Percentiles rank a stretch among this genome's conserved stretches.
Conservation (phyloP, 768 basidiomycete species). For the Coprinopsis cinerea region DNA sequence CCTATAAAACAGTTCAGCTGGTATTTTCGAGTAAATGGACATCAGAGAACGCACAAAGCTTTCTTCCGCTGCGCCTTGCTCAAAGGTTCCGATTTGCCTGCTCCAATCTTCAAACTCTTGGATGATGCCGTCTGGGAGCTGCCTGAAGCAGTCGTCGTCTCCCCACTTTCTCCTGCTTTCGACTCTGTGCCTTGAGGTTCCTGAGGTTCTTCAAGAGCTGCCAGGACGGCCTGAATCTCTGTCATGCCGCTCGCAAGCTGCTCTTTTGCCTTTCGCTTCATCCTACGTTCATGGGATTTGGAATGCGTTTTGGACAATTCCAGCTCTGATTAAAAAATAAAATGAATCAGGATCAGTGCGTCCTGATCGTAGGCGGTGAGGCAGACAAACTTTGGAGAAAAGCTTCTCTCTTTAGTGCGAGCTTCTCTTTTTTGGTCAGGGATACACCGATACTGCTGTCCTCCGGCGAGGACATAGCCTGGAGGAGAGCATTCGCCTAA, state of each 20-base stretch:
- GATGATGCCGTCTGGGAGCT: slow-evolving; percentile 17
- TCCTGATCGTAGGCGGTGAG: background rate
- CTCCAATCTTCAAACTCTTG: slow-evolving; percentile 56
- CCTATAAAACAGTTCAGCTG: slow-evolving; percentile 28
- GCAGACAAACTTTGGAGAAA: slow-evolving; percentile 58
- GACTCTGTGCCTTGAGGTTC: slow-evolving; percentile 14
- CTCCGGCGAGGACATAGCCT: slow-evolving; percentile 23
- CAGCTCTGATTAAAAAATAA: slow-evolving; percentile 25
- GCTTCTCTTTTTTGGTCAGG: slow-evolving; percentile 61
- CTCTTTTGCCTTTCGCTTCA: slow-evolving; percentile 65
- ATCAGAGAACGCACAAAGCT: slow-evolving; percentile 49
- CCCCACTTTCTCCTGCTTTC: slow-evolving; percentile 13
- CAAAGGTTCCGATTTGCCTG: slow-evolving; percentile 54
- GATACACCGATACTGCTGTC: slow-evolving; percentile 15
- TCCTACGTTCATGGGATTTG: slow-evolving; percentile 63
- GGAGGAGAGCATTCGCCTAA: slow-evolving; percentile 20
- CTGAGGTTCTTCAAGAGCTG: slow-evolving; percentile 39
- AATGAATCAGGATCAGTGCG: slow-evolving; percentile 8
- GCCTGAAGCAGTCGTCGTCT: slow-evolving; percentile 14
- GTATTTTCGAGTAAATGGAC: too few species aligned
- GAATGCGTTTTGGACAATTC: slow-evolving; percentile 50
- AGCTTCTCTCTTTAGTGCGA: slow-evolving; percentile 56
- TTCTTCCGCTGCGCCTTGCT: slow-evolving; percentile 60
- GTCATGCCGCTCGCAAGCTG: slow-evolving; percentile 46
- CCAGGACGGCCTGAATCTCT: slow-evolving; percentile 50